Evolutionary conservation across 169 alveolate genomes (phyloP), one percentile per base, ranked within the genome.

Genomic region (Cryptosporidium andersoni): DNA sequence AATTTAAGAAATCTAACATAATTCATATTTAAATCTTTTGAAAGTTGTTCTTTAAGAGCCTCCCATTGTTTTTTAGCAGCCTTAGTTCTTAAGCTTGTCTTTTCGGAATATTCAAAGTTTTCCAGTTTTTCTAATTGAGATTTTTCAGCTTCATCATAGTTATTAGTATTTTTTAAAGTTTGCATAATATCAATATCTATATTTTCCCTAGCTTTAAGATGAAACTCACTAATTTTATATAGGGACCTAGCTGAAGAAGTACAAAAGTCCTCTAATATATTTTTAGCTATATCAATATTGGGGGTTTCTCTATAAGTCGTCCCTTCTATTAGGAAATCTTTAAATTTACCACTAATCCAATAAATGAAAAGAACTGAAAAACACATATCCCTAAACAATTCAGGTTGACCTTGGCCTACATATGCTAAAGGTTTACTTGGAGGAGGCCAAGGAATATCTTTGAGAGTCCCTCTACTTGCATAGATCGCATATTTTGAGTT

Each of bases 371-470:
- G 2, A 42, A 58, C n/a, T 7, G 68, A 74, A 74, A 74, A 74
- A 37, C 85, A 74, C 52, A 14, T 37, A 60, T 74, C 45, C 14
- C 85, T 74, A 36, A 45, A 74, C 51, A 74, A 64, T 34, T 74
- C 85, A 16, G 85, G 85, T 52, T 68, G 55, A 1, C 53, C 85
- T 60, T 48, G 55, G 14, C 85, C 85, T 36, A 3, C 43, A 37
- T 55, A 74, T 2, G 43, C 62, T 16, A 74, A 25, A 43, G 74
- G 85, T 12, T 36, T 43, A 25, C 60, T 74, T 16, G 60, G 55
- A 16, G 85, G 68, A 14, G 85, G 85, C 67, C 67, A 74, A 34
- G 85, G 85, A 42, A 74, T 56, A 25, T 68, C 85, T 25, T 74
- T 49, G 9, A 74, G 34, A 6, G 85, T 45, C 7, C 85, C 85